Conservation (phyloP, 441 rosid genomes). For the Erodium texanum region DNA sequence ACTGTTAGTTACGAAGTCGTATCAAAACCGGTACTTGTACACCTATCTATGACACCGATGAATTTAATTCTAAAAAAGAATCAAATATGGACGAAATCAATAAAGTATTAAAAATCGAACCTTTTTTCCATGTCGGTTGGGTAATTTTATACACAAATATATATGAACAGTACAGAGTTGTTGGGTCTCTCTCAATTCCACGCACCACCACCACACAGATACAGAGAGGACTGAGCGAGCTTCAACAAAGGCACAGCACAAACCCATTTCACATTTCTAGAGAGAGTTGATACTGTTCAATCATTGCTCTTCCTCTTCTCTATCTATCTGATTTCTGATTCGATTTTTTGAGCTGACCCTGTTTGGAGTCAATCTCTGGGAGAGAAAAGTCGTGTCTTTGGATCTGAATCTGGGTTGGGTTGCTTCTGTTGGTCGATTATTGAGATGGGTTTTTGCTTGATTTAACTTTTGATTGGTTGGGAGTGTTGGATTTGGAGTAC, state of each 20-base stretch:
- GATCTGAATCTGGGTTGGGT: slow-evolving; percentile 39
- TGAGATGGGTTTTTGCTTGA: slow-evolving; percentile 33
- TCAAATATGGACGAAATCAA: neutral
- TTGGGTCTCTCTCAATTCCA: slow-evolving; percentile 3
- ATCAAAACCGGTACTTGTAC: slow-evolving; percentile 7
- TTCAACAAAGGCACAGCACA: neutral
- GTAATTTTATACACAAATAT: neutral
- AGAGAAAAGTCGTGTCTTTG: slow-evolving; percentile 19
- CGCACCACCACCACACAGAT: slow-evolving; percentile 1
- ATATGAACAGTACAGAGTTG: neutral
- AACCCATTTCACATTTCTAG: slow-evolving; percentile 1
- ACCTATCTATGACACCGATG: neutral
- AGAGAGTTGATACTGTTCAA: neutral
- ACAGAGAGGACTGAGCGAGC: neutral
- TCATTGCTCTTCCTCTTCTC: neutral
- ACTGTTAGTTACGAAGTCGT: neutral
- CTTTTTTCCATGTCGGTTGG: neutral
- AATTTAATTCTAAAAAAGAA: neutral
- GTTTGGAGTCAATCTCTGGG: neutral
- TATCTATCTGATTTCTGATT: neutral
- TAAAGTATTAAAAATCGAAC: neutral
- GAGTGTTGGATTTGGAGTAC: neutral
- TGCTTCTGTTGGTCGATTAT: slow-evolving; percentile 29
- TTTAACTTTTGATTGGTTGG: slow-evolving; percentile 22
- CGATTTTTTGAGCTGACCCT: neutral